Conservation (phyloP, 768 basidiomycete genomes). For the Lactifluus echinatus region DNA sequence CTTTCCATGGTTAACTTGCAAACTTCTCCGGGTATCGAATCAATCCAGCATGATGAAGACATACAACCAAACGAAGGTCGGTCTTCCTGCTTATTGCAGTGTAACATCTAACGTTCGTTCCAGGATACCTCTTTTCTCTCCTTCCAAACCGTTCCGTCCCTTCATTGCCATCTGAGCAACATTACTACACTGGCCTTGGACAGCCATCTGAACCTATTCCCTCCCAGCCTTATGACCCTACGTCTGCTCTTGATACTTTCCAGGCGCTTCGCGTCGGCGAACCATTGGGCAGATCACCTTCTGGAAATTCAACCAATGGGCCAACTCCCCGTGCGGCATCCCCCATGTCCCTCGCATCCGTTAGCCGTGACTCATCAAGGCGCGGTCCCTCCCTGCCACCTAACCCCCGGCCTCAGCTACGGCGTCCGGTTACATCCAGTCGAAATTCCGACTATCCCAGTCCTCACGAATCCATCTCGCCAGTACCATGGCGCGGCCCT, state of each 20-base stretch:
- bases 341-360: slow-evolving; percentile 41
- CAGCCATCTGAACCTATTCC: not conserved
- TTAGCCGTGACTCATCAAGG: slow-evolving; percentile 21
- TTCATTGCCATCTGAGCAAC: slow-evolving; percentile 12
- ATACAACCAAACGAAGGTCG: not conserved
- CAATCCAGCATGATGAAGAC: not conserved
- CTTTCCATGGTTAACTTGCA: slow-evolving; percentile 9
- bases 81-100: not conserved
- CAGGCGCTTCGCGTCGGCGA: slow-evolving; percentile 46
- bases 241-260: slow-evolving; percentile 42
- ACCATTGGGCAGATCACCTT: slow-evolving; percentile 22
- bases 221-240: slow-evolving; percentile 33
- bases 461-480: slow-evolving; percentile 1
- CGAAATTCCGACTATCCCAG: slow-evolving; percentile 2
- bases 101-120: not conserved
- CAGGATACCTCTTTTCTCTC: not conserved
- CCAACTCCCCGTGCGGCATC: slow-evolving; percentile 48
- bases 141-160: slow-evolving; percentile 14
- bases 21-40: not conserved
- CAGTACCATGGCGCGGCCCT: not conserved
- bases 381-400: slow-evolving; percentile 23
- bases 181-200: not conserved
- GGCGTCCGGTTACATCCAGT: not conserved
- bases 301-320: slow-evolving; percentile 31
- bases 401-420: slow-evolving; percentile 29